Conservation (phyloP, 305 asterid species). For the Salvia sclarea region DNA sequence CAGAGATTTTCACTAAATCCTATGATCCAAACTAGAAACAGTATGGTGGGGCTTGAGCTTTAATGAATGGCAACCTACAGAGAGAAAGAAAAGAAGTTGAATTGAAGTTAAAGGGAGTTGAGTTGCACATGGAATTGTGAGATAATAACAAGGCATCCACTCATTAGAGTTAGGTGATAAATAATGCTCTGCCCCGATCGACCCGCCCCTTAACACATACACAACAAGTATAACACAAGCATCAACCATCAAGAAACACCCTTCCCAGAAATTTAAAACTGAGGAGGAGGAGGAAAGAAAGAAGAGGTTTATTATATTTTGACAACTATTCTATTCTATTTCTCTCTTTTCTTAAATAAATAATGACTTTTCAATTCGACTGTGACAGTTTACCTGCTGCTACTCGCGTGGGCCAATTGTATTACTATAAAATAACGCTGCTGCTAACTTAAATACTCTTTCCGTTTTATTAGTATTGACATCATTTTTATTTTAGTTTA, state of each 20-base stretch:
- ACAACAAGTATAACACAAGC: conserved; percentile 47
- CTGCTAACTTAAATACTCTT: background rate
- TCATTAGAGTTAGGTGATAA: conserved; percentile 53
- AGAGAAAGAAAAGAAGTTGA: conserved; percentile 21
- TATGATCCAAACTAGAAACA: background rate
- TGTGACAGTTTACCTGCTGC: conserved; percentile 41
- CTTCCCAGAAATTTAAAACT: too few relatives aligned
- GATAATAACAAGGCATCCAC: conserved; percentile 44
- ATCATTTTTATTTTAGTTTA: too few relatives aligned
- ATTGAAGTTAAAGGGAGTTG: conserved; percentile 45
- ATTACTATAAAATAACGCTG: conserved; percentile 2
- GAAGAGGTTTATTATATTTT: background rate
- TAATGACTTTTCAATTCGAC: conserved; percentile 35
- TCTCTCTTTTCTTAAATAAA: background rate
- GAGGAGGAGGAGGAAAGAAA: too few relatives aligned
- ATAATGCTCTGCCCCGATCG: background rate
- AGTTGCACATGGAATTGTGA: conserved; percentile 35
- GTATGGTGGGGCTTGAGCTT: conserved; percentile 4
- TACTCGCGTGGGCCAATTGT: background rate
- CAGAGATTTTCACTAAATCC: too few relatives aligned
- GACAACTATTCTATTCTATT: background rate
- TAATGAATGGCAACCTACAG: background rate
- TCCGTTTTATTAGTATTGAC: too few relatives aligned
- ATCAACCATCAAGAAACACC: conserved; percentile 18
- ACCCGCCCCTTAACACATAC: background rate